Evolutionary conservation across 2,329 filamentous ascomycete genomes (phyloP).

Genomic region (Monosporascus ibericus): DNA sequence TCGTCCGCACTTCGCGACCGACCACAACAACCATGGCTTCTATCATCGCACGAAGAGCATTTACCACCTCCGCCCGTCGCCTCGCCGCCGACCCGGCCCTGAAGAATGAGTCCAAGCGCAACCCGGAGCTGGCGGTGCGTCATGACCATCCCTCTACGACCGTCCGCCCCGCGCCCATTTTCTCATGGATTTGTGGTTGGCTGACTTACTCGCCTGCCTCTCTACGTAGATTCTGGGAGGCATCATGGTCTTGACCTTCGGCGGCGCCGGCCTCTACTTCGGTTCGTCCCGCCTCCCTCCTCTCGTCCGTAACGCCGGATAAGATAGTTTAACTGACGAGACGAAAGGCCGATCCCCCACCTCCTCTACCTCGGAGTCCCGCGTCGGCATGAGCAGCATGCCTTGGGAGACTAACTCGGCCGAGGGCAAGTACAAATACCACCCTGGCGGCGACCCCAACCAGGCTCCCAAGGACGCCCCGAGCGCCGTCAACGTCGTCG

Average conservation of each 20-base stretch:
- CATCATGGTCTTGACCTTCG: slow-evolving; percentile 85
- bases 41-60: slow-evolving; percentile 48
- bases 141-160: slow-evolving; percentile 9
- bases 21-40: slow-evolving; percentile 42
- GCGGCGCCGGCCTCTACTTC: slow-evolving; percentile 85
- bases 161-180: not conserved
- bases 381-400: slow-evolving; percentile 74
- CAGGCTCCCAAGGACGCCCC: slow-evolving; percentile 80
- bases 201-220: slow-evolving; percentile 11
- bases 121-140: slow-evolving; percentile 42
- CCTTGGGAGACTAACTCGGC: slow-evolving; percentile 75
- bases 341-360: slow-evolving; percentile 73
- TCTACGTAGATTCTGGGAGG: slow-evolving; percentile 71
- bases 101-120: slow-evolving; percentile 53
- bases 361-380: slow-evolving; percentile 71
- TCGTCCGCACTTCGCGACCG: too few species aligned
- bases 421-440: slow-evolving; percentile 68
- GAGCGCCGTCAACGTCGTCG: slow-evolving; percentile 89
- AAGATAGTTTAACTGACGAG: not conserved
- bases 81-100: slow-evolving; percentile 39
- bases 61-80: slow-evolving; percentile 49
- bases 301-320: not conserved
- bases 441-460: slow-evolving; percentile 76
- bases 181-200: not conserved
- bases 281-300: slow-evolving; percentile 42